phyloP scores from a whole-genome alignment of 2,329 filamentous ascomycete genomes.

The Trichoderma harzianum region DNA sequence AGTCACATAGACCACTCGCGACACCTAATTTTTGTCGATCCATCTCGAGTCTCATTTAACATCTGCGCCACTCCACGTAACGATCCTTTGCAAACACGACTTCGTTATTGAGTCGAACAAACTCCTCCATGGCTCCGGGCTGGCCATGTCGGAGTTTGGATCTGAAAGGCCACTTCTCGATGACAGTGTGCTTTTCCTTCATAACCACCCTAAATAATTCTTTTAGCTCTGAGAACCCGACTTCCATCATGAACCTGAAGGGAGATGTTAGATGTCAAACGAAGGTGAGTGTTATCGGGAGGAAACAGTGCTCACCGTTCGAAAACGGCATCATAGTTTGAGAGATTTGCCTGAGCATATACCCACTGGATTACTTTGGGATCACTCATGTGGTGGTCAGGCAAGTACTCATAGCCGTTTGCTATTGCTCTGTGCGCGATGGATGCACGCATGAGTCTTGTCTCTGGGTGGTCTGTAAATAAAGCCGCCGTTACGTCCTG shows the following conservation, averaged over 20 bases:
- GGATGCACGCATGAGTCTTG: too few relatives aligned
- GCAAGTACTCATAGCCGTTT: too few relatives aligned
- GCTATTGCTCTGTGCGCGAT: too few relatives aligned
- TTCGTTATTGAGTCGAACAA: not conserved
- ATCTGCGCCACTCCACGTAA: slow-evolving; percentile 4
- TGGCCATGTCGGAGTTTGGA: not conserved
- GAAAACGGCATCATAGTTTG: not conserved
- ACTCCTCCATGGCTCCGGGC: not conserved
- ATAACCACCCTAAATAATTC: not conserved
- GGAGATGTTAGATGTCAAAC: not conserved
- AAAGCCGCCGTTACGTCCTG: not conserved
- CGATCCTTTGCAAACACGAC: not conserved
- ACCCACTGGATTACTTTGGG: too few relatives aligned
- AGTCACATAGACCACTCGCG: not conserved
- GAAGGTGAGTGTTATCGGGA: too few relatives aligned
- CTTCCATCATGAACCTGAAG: not conserved
- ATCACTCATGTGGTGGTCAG: too few relatives aligned
- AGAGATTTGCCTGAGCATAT: not conserved
- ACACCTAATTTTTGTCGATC: not conserved
- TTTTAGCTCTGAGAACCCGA: not conserved
- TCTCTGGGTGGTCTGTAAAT: too few relatives aligned
- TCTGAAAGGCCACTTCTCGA: slow-evolving; percentile 6
- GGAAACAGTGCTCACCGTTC: not conserved
- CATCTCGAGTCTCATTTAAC: not conserved
- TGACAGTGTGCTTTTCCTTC: not conserved